A percentile compares a stretch with the other conserved stretches of the same genome.
These are phyloP conservation scores for Sporopachydermia cereana DNA, from an alignment of 1,139 yeast genomes.

Conservation along the genomic window DNA sequence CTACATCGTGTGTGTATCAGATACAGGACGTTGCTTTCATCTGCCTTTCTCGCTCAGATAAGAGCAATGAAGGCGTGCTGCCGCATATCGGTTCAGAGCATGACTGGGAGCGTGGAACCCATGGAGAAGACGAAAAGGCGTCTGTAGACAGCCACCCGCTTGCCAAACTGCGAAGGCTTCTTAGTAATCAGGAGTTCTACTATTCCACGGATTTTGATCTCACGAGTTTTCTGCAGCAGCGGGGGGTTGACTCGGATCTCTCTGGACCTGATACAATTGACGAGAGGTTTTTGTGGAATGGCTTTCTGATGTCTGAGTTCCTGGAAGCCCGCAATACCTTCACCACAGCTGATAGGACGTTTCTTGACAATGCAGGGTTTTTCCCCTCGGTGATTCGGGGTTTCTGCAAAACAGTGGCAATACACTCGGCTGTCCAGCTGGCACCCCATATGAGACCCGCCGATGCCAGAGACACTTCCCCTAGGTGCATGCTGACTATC, in stretches of 20 bases:
- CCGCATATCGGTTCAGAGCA: conserved; percentile 43
- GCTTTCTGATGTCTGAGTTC: conserved; percentile 79
- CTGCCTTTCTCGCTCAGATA: conserved; percentile 55
- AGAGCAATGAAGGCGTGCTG: conserved; percentile 59
- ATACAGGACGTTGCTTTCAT: conserved; percentile 79
- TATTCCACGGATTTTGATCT: conserved; percentile 88
- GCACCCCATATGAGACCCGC: conserved; percentile 30
- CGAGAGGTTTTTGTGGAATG: conserved; percentile 93
- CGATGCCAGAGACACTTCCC: conserved; percentile 50
- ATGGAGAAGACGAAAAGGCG: background rate
- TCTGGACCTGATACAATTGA: conserved; percentile 34
- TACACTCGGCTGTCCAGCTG: background rate
- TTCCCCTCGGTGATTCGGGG: conserved; percentile 90
- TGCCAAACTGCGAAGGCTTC: conserved; percentile 58
- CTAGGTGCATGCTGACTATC: conserved; percentile 52
- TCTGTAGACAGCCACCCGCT: conserved; percentile 56
- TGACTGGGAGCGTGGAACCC: conserved; percentile 25
- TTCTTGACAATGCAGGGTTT: conserved; percentile 65
- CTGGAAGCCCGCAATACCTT: conserved; percentile 61
- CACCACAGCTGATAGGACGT: conserved; percentile 43
- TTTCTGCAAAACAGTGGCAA: conserved; percentile 27
- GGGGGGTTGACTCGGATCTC: background rate
- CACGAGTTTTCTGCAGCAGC: conserved; percentile 63
- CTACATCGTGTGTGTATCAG: conserved; percentile 66
- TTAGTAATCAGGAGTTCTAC: conserved; percentile 83